Base-by-base conservation (phyloP, 139 green algal genomes). In the Auxenochlorella protothecoides region DNA sequence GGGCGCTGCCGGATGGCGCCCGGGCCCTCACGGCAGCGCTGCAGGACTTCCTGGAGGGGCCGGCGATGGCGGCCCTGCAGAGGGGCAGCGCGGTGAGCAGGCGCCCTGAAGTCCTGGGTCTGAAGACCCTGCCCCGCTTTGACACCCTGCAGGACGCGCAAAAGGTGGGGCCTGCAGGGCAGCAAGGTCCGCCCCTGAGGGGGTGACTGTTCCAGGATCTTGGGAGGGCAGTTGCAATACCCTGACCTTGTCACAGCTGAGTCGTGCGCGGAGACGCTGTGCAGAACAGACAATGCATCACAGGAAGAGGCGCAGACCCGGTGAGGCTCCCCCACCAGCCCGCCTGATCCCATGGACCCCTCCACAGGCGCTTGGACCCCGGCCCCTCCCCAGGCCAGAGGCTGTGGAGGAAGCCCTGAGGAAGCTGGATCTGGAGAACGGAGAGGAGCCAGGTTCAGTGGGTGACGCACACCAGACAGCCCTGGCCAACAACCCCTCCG, bases 101-200 rank as follows among this genome's bases (percentile, higher is more conserved):
- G 12, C 65, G 57, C 1, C 80, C 82, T 5, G 82, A 85, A 66
- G 16, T 73, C 27, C 74, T 87, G 6, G 74, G 63, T 5, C 64
- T 87, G 2, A 55, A 54, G 16, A 73, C 82, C 2, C 72, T 87
- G 10, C 82, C 82, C 6, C 65, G 86, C 67, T 87, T 78, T 65
- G 60, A 66, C 6, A 78, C 55, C 10, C 54, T 87, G 56, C 80
- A 85, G 57, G 80, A 87, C 71, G 82, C 80, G 6, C 13, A 73
- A 44, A 82, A 79, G 72, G 72, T 77, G 72, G 5, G 63, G 52
- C 3, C 3, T 5, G 8, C 4, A n/a, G 5, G 12, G 5, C 52
- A 14, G 12, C 27, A 44, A 44, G 27, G 27, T 44, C 27, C 27
- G 27, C 0, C 27, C 27, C 27, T 44, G 27, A 44, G 27, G 27